Conservation (phyloP, 2,329 filamentous ascomycete species). For the Phialemoniopsis sp. region DNA sequence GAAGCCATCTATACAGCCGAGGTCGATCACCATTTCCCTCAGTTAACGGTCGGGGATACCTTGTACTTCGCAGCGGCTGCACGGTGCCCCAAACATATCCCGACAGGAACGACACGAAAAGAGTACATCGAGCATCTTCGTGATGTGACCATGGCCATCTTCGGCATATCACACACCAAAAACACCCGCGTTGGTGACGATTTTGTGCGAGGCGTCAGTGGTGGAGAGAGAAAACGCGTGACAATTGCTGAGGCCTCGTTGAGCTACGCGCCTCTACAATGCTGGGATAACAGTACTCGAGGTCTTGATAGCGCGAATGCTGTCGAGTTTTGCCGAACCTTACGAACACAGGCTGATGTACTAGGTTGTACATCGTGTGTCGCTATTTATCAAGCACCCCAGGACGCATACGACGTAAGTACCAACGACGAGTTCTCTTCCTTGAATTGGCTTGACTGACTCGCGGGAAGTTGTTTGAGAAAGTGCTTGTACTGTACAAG, state of each 20-base stretch:
- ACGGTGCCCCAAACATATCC: no score
- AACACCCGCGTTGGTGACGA: slow-evolving; percentile 67
- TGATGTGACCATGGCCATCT: no score
- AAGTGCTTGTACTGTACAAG: slow-evolving; percentile 69
- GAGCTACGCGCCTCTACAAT: slow-evolving; percentile 56
- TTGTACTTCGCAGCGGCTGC: slow-evolving; percentile 64
- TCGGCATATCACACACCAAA: slow-evolving; percentile 61
- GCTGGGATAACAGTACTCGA: slow-evolving; percentile 68
- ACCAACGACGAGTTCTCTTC: no score
- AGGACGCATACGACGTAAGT: no score
- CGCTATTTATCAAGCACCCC: no score
- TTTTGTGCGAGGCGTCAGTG: slow-evolving; percentile 56
- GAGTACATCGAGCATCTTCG: no score
- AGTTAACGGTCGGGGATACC: slow-evolving; percentile 68
- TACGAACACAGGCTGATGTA: slow-evolving; percentile 17
- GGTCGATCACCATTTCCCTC: slow-evolving; percentile 67
- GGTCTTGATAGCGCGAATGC: slow-evolving; percentile 65
- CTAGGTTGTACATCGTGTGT: no score
- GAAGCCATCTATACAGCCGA: slow-evolving; percentile 59
- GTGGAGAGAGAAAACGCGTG: slow-evolving; percentile 69
- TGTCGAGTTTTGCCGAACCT: slow-evolving; percentile 25
- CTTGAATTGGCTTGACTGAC: no score
- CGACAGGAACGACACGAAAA: no score
- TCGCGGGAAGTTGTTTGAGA: slow-evolving; percentile 68
- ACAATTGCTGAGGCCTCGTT: slow-evolving; percentile 69